These are phyloP conservation scores for Chytriomyces sp. DNA, from an alignment of 192 early-diverging fungal genomes.

Conservation along the genomic window DNA sequence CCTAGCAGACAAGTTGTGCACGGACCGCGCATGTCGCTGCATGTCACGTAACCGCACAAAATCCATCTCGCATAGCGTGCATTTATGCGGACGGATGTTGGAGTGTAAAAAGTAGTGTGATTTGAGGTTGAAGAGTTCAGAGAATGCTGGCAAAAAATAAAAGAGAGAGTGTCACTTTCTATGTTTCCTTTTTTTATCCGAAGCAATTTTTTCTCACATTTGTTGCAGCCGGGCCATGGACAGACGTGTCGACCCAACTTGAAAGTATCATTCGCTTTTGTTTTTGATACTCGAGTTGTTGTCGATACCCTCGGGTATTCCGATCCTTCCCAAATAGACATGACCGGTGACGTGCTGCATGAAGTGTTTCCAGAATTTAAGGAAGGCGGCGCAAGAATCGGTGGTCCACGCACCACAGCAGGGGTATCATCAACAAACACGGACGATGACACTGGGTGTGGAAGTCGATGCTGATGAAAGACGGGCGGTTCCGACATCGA, in stretches of 20 bases:
- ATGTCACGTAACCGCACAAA: too few relatives aligned
- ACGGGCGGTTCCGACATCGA: not conserved
- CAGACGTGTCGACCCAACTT: too few relatives aligned
- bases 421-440: too few relatives aligned
- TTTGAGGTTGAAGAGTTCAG: not conserved
- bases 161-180: not conserved
- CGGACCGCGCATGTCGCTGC: too few relatives aligned
- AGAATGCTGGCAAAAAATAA: not conserved
- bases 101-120: not conserved
- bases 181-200: too few relatives aligned
- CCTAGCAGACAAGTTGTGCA: not conserved
- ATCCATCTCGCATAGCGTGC: not conserved
- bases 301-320: too few relatives aligned
- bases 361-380: not conserved
- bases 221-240: not conserved
- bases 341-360: not conserved
- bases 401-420: not conserved
- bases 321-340: not conserved
- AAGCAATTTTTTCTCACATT: not conserved
- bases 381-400: not conserved
- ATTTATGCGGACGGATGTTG: not conserved
- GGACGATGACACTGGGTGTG: not conserved
- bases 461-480: not conserved
- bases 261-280: too few relatives aligned
- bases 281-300: too few relatives aligned